Percentiles rank a stretch among this genome's conserved stretches.
Evolutionary conservation across 78 protist species (phyloP).

Genomic region (Andalucia godoyi): DNA sequence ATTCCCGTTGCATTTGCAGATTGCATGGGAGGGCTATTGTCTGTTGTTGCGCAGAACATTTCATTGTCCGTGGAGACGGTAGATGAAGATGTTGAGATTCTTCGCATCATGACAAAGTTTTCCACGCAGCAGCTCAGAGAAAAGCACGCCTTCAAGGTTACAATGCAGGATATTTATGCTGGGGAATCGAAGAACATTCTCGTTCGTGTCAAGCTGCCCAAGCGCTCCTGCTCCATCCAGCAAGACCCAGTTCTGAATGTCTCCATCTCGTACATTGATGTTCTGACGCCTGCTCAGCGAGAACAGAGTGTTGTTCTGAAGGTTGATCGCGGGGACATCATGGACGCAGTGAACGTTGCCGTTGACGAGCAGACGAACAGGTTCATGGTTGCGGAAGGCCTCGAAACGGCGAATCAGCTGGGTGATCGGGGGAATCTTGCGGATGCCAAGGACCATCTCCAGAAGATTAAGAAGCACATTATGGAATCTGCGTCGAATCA

Average conservation of each 20-base stretch:
- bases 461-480: no score
- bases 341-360: not conserved
- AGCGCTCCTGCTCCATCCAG: not conserved
- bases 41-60: slow-evolving; percentile 26
- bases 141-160: not conserved
- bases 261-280: not conserved
- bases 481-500: no score
- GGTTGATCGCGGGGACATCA: not conserved
- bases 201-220: not conserved
- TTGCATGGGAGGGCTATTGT: slow-evolving; percentile 45
- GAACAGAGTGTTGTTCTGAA: not conserved
- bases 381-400: not conserved
- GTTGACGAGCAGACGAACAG: not conserved
- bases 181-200: slow-evolving; percentile 13
- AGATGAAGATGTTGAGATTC: not conserved
- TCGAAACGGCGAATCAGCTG: no score
- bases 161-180: slow-evolving; percentile 14
- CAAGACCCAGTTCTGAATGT: not conserved
- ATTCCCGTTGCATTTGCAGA: slow-evolving; percentile 26
- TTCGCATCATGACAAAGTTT: not conserved
- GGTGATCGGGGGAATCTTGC: no score
- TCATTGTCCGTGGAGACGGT: not conserved
- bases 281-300: not conserved
- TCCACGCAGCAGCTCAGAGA: not conserved
- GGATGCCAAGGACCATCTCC: no score